Base-by-base conservation (phyloP, 208 protist genomes). In the Angomonas ambiguus region DNA sequence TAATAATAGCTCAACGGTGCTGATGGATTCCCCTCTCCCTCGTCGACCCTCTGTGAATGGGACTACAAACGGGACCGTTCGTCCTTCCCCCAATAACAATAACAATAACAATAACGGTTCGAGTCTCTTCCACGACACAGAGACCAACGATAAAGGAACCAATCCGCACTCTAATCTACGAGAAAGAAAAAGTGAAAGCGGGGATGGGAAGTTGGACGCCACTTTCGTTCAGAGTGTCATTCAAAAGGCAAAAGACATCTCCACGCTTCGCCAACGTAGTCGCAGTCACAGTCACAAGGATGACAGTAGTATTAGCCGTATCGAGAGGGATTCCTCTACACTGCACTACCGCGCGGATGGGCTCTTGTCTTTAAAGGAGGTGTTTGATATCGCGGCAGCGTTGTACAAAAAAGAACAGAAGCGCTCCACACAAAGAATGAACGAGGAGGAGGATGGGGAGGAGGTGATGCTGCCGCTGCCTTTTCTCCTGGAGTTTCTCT, bases 181-280 rank as follows among this genome's bases (percentile, higher is more conserved):
- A n/a, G n/a, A n/a, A n/a, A n/a, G n/a, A n/a, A n/a, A n/a, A n/a
- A n/a, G n/a, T n/a, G n/a, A n/a, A n/a, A n/a, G n/a, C n/a, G n/a
- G n/a, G n/a, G n/a, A n/a, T n/a, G n/a, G n/a, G n/a, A n/a, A n/a
- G n/a, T n/a, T n/a, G n/a, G n/a, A n/a, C n/a, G n/a, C n/a, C n/a
- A n/a, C n/a, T n/a, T 64, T 64, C 13, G 59, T 64, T 16, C 16
- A 64, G 2, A 27, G 16, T 8, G 38, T 64, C 1, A 18, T 64
- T 4, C 8, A 64, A 8, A 32, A 16, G 0, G 59, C 59, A 2
- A 20, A 24, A 64, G 13, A 13, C 4, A 27, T 20, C 28, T 33
- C 2, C n/a, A 51, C 1, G 10, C 11, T 16, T 25, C 24, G 18
- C 35, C 13, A 35, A 30, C 5, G 27, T 56, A 56, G 27, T 48